A percentile compares a stretch with the other conserved stretches of the same genome.
Conservation (phyloP, 2,329 filamentous ascomycete species). For the Bertia moriformis region DNA sequence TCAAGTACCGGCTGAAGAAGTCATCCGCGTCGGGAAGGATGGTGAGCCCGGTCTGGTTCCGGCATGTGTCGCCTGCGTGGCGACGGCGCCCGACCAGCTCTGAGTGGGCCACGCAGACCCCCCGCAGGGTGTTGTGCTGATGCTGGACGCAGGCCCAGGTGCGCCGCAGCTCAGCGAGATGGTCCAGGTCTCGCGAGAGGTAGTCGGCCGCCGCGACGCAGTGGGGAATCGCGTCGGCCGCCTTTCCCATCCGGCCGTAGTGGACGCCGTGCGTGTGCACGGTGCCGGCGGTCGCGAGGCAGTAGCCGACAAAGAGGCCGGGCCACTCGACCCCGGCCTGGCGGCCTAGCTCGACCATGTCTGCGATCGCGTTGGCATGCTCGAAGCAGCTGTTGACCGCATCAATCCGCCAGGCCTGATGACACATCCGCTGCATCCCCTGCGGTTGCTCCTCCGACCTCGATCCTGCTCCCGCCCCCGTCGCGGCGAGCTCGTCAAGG, state of each 20-base stretch:
- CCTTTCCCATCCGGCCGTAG: constrained; percentile 47
- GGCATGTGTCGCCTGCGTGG: constrained; percentile 1
- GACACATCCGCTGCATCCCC: no score
- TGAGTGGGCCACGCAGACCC: constrained; percentile 63
- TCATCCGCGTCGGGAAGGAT: constrained; percentile 75
- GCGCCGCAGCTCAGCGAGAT: constrained; percentile 60
- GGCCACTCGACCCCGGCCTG: constrained; percentile 67
- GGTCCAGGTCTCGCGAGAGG: constrained; percentile 64
- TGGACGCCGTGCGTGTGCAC: constrained; percentile 78
- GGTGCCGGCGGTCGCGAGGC: constrained; percentile 72
- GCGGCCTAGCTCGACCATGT: constrained; percentile 66
- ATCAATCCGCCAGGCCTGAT: constrained; percentile 86
- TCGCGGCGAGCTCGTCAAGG: constrained; percentile 54
- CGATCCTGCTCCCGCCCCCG: constrained; percentile 60
- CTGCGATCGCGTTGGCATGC: constrained; percentile 75
- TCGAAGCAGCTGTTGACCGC: constrained; percentile 76
- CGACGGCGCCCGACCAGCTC: constrained; percentile 65
- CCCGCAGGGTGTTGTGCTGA: constrained; percentile 65
- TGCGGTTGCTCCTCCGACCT: no score
- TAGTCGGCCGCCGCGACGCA: constrained; percentile 58
- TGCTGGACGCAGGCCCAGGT: constrained; percentile 68
- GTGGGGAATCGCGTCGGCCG: constrained; percentile 49
- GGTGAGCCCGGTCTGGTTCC: constrained; percentile 52
- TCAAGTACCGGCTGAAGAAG: constrained; percentile 69
- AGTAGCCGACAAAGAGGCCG: constrained; percentile 73